Evolutionary conservation across 768 basidiomycete genomes (phyloP).

Genomic region (Mycena galopus): DNA sequence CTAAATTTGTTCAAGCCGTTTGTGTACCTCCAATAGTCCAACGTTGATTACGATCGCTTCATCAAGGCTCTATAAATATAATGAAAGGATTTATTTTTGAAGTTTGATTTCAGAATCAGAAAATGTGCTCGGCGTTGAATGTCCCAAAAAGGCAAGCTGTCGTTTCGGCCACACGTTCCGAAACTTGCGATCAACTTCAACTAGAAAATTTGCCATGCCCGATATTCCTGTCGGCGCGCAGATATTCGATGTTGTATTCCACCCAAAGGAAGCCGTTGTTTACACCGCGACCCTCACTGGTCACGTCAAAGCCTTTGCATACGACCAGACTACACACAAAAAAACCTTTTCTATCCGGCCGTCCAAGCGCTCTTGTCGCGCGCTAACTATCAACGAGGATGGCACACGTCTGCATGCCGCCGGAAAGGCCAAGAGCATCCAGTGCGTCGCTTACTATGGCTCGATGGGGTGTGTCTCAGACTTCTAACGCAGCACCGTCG

Average conservation of each 20-base stretch:
- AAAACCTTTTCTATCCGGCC: slow-evolving; percentile 74
- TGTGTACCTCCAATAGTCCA: no score
- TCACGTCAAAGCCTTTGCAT: slow-evolving; percentile 83
- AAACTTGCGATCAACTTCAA: not conserved
- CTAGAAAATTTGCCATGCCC: slow-evolving; percentile 50
- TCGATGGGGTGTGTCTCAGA: slow-evolving; percentile 20
- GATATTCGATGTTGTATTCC: slow-evolving; percentile 92
- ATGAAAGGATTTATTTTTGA: no score
- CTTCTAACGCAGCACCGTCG: slow-evolving; percentile 65
- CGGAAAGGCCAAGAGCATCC: slow-evolving; percentile 84
- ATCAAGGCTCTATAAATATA: no score
- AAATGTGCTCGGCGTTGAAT: not conserved
- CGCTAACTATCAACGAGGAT: slow-evolving; percentile 74
- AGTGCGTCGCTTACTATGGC: slow-evolving; percentile 63
- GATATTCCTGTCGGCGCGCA: slow-evolving; percentile 81
- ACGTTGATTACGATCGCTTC: no score
- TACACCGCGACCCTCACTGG: slow-evolving; percentile 88
- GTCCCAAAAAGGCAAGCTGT: not conserved
- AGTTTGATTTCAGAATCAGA: no score
- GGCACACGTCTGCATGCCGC: slow-evolving; percentile 81
- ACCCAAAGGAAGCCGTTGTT: slow-evolving; percentile 78
- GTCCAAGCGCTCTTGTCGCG: slow-evolving; percentile 87
- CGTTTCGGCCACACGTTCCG: no score
- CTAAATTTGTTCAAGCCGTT: no score
- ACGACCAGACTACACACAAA: slow-evolving; percentile 74